Evolutionary conservation across 208 protist species (phyloP).

Genomic region (Acanthamoeba sp.): DNA sequence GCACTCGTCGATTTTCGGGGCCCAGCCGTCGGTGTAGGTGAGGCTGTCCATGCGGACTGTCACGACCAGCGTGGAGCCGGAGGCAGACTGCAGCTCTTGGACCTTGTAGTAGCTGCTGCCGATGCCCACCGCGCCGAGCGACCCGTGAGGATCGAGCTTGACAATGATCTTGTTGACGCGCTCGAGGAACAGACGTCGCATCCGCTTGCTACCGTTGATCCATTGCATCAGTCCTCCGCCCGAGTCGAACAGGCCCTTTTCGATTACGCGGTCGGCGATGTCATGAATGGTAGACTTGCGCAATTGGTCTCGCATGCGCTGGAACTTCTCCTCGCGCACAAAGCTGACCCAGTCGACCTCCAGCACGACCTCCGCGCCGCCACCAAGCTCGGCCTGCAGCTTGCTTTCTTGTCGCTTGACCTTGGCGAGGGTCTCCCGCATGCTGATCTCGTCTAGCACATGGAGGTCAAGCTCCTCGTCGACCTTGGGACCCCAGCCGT

Average conservation of each 20-base stretch:
- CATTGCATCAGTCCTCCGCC: not conserved
- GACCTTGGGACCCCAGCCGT: conserved; percentile 21
- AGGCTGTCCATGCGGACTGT: not conserved
- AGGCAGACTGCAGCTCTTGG: not conserved
- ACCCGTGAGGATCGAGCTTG: not conserved
- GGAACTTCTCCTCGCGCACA: not conserved
- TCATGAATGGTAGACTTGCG: not conserved
- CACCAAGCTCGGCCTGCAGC: not conserved
- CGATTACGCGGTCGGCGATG: not conserved
- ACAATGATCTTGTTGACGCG: conserved; percentile 10
- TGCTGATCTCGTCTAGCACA: not conserved
- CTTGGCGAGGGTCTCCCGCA: not conserved
- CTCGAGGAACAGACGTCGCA: not conserved
- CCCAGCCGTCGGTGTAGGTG: not conserved
- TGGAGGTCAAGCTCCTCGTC: not conserved
- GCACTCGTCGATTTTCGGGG: not conserved
- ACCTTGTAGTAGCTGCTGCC: conserved; percentile 6
- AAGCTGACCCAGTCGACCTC: conserved; percentile 7
- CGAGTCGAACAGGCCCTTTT: not conserved
- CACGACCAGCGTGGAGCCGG: not conserved
- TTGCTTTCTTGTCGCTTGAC: not conserved
- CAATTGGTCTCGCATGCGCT: not conserved
- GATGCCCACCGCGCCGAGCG: not conserved
- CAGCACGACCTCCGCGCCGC: not conserved
- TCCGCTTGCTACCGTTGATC: not conserved